Evolutionary conservation across 352 stramenopile species (phyloP).

Genomic region (Phytophthora niederhauseri): DNA sequence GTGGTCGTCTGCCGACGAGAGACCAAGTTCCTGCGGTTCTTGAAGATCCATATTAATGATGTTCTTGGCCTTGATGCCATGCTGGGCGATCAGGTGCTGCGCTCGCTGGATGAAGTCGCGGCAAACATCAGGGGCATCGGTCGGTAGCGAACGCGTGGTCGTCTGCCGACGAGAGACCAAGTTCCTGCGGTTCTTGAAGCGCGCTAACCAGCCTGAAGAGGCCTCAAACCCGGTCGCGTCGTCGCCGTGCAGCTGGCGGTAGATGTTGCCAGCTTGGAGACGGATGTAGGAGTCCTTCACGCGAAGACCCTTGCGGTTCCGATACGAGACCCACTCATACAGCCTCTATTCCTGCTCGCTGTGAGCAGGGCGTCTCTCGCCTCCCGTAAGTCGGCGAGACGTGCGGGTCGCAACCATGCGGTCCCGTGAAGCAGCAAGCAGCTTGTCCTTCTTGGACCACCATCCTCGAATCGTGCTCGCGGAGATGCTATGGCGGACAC

Average conservation of each 20-base stretch:
- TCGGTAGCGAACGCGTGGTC: constrained; percentile 2
- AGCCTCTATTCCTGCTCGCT: background rate
- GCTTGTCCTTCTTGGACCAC: background rate
- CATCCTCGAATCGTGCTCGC: constrained; percentile 8
- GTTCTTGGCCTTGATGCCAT: background rate
- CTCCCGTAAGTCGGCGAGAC: background rate
- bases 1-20: constrained; percentile 2
- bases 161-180: constrained; percentile 4
- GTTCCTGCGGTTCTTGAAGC: constrained; percentile 2
- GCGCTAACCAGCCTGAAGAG: constrained; percentile 5
- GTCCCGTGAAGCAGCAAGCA: background rate
- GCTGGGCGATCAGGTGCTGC: constrained; percentile 4
- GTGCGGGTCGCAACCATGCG: constrained; percentile 2
- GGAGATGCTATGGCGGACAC: background rate
- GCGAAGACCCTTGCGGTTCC: constrained; percentile 5
- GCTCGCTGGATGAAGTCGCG: constrained; percentile 5
- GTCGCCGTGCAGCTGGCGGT: background rate
- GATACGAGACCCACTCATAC: constrained; percentile 2
- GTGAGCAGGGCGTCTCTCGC: constrained; percentile 1
- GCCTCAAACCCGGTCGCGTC: background rate
- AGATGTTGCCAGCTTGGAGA: constrained; percentile 2
- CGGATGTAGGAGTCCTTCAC: constrained; percentile 10
- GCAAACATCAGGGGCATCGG: constrained; percentile 4
- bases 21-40: constrained; percentile 1
- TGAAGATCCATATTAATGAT: constrained; percentile 1